phyloP scores from a whole-genome alignment of 1,139 yeast species.

The Lodderomyces oxycetoniae region DNA sequence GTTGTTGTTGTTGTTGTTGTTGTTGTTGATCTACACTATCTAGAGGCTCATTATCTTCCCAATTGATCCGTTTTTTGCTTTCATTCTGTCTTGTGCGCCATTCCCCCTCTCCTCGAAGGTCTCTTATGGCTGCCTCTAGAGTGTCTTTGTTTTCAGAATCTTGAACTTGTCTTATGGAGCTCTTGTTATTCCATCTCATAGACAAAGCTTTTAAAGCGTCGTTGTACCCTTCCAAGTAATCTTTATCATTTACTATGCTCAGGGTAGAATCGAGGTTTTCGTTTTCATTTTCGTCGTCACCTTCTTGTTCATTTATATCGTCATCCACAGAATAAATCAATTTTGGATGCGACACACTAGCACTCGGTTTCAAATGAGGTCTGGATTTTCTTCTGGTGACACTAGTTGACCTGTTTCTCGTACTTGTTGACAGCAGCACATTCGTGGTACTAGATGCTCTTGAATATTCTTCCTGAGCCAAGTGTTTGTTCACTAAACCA shows the following conservation, averaged over 20 bases:
- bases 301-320: slow-evolving; percentile 42
- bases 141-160: background rate
- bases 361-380: slow-evolving; percentile 24
- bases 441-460: slow-evolving; percentile 1
- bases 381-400: slow-evolving; percentile 13
- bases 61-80: background rate
- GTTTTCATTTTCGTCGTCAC: slow-evolving; percentile 53
- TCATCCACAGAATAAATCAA: slow-evolving; percentile 71
- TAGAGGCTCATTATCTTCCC: background rate
- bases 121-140: background rate
- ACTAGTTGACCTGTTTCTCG: slow-evolving; percentile 10
- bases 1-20: background rate
- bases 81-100: background rate
- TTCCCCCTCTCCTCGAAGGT: background rate
- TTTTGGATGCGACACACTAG: slow-evolving; percentile 24
- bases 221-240: slow-evolving; percentile 65
- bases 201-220: slow-evolving; percentile 56
- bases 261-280: background rate
- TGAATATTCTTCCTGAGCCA: background rate
- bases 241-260: slow-evolving; percentile 37
- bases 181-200: slow-evolving; percentile 18
- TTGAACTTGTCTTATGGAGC: slow-evolving; percentile 4
- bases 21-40: background rate
- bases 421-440: slow-evolving; percentile 4
- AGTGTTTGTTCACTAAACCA: background rate